These are phyloP conservation scores for Miscanthus sacchariflorus DNA, from an alignment of 202 grass and related monocot genomes.

Conservation along the genomic window DNA sequence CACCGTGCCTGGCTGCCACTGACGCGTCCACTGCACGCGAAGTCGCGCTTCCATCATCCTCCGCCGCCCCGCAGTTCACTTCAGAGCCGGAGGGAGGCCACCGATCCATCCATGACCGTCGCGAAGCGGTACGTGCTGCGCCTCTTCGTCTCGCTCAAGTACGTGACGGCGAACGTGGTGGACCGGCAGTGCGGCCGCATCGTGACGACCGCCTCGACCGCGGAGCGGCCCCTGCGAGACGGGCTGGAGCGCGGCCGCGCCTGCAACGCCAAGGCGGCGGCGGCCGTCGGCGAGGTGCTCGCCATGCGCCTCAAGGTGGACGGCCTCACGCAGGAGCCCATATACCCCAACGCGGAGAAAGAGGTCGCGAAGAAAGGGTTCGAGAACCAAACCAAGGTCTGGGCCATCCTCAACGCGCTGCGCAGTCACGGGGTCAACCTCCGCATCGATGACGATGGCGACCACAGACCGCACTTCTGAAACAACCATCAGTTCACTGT, in stretches of 20 bases:
- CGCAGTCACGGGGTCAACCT: conserved; percentile 72
- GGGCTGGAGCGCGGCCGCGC: conserved; percentile 74
- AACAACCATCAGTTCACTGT: background rate
- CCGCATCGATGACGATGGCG: conserved; percentile 51
- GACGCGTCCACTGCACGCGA: background rate
- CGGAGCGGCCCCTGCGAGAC: conserved; percentile 78
- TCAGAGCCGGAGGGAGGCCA: background rate
- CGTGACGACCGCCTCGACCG: conserved; percentile 72
- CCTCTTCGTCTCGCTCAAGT: conserved; percentile 98
- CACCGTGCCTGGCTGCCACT: background rate
- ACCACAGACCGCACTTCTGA: conserved; percentile 52
- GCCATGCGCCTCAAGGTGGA: conserved; percentile 89
- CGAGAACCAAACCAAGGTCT: conserved; percentile 86
- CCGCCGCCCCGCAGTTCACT: background rate
- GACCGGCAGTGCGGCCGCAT: conserved; percentile 77
- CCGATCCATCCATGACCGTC: conserved; percentile 20
- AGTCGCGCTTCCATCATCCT: background rate
- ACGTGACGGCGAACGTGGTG: conserved; percentile 92
- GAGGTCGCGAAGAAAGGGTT: conserved; percentile 94
- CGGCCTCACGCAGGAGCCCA: conserved; percentile 71
- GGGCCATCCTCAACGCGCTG: conserved; percentile 83
- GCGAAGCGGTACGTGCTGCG: conserved; percentile 88
- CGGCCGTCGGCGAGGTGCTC: conserved; percentile 80
- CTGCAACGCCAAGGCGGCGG: conserved; percentile 90
- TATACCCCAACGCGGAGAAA: conserved; percentile 68